These are phyloP conservation scores for Colletotrichum trifolii DNA, from an alignment of 2,329 filamentous ascomycete species.

Conservation along the genomic window DNA sequence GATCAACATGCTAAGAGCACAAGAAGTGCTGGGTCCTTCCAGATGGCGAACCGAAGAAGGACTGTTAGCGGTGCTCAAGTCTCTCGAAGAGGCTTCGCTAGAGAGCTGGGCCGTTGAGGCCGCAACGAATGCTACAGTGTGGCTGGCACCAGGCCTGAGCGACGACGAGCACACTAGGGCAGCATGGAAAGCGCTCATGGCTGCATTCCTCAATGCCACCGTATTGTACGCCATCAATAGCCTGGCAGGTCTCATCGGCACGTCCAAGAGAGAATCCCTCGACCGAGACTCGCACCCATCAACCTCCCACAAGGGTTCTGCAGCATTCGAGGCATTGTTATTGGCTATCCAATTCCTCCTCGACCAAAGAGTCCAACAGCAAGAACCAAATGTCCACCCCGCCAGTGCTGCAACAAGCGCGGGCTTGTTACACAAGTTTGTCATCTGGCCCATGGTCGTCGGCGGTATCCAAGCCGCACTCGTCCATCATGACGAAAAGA, in stretches of 20 bases:
- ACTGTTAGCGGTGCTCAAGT: background rate
- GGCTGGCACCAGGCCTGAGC: background rate
- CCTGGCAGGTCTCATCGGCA: background rate
- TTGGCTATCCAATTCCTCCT: background rate
- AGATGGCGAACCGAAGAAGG: background rate
- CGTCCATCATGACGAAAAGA: conserved; percentile 4
- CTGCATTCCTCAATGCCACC: conserved; percentile 2
- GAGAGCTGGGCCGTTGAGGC: conserved; percentile 3
- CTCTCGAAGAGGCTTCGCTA: background rate
- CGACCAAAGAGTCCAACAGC: conserved; percentile 5
- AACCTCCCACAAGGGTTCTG: background rate
- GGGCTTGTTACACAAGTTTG: conserved; percentile 18
- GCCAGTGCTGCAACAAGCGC: background rate
- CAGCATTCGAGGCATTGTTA: background rate
- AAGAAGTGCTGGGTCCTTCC: background rate
- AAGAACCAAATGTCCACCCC: background rate
- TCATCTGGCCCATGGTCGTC: conserved; percentile 23
- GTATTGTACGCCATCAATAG: conserved; percentile 2
- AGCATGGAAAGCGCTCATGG: conserved; percentile 16
- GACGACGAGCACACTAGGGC: background rate
- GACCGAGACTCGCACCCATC: fast-evolving
- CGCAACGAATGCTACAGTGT: background rate
- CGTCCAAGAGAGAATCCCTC: background rate
- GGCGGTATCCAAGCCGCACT: conserved; percentile 15
- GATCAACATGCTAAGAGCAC: conserved; percentile 11